Evolutionary conservation across 306 rosid species (phyloP).

Genomic region (Medicago arabica): DNA sequence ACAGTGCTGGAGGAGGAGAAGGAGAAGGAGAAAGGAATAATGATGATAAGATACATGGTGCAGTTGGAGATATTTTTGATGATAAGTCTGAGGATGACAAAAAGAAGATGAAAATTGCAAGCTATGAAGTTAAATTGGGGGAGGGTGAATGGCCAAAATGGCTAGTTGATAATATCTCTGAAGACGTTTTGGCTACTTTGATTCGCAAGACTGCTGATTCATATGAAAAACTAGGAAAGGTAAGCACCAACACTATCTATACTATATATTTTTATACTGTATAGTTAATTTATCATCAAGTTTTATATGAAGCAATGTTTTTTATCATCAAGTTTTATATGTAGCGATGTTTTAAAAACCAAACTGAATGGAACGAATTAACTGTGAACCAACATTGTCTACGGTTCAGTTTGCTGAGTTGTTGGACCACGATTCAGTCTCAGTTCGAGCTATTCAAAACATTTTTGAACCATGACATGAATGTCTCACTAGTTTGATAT

Average conservation of each 20-base stretch:
- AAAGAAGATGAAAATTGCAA: conserved; percentile 51
- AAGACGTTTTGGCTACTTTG: conserved; percentile 52
- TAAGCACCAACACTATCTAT: neutral
- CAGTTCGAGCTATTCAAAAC: neutral
- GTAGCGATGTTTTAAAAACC: neutral
- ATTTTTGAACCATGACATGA: neutral
- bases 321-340: neutral
- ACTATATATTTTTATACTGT: too few relatives aligned
- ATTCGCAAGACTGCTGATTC: conserved; percentile 71
- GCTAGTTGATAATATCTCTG: conserved; percentile 67
- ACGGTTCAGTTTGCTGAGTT: neutral
- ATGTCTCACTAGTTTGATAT: too few relatives aligned
- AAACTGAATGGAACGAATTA: neutral
- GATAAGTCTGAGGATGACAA: conserved; percentile 34
- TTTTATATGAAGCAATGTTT: neutral
- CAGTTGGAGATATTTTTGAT: neutral
- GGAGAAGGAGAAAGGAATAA: neutral
- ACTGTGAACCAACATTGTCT: neutral
- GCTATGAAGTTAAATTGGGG: conserved; percentile 40
- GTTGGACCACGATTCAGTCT: neutral
- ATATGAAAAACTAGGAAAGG: conserved; percentile 76
- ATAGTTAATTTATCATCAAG: neutral
- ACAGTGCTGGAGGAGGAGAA: neutral
- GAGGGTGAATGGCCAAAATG: conserved; percentile 76
- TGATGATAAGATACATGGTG: neutral